A percentile compares a stretch with the other conserved stretches of the same genome.
Conservation (phyloP, 2,329 filamentous ascomycete species). For the Metarhizium anisopliae region DNA sequence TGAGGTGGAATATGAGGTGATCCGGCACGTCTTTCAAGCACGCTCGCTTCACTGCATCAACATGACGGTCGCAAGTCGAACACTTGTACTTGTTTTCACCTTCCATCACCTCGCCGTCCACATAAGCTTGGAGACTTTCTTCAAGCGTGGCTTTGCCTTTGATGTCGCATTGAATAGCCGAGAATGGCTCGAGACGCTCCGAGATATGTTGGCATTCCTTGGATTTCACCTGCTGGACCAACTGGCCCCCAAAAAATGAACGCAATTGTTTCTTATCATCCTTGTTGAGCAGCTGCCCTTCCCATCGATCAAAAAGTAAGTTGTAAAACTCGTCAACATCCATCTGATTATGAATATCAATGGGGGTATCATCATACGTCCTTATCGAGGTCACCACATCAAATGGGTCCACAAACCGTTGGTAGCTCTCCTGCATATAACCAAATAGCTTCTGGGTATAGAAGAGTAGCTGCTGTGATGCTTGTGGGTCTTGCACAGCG, state of each 20-base stretch:
- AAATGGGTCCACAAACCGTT: slow-evolving; percentile 63
- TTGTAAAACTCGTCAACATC: slow-evolving; percentile 98
- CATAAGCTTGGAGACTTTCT: slow-evolving; percentile 89
- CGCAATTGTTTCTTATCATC: slow-evolving; percentile 66
- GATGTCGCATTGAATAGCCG: slow-evolving; percentile 91
- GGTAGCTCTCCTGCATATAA: slow-evolving; percentile 74
- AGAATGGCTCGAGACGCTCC: slow-evolving; percentile 81
- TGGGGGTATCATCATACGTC: slow-evolving; percentile 71
- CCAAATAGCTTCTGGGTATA: slow-evolving; percentile 78
- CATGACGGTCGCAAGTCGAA: slow-evolving; percentile 76
- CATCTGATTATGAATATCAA: slow-evolving; percentile 89
- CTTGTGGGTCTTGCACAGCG: slow-evolving; percentile 43
- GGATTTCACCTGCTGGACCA: slow-evolving; percentile 91
- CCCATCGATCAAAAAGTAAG: slow-evolving; percentile 83
- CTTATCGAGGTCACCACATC: slow-evolving; percentile 67
- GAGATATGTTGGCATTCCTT: slow-evolving; percentile 93
- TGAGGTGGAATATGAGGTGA: slow-evolving; percentile 91
- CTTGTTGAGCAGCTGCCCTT: slow-evolving; percentile 62
- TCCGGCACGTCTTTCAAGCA: slow-evolving; percentile 90
- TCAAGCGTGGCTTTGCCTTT: slow-evolving; percentile 78
- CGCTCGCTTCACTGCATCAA: slow-evolving; percentile 87
- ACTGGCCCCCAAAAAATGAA: slow-evolving; percentile 81
- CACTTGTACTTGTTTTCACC: slow-evolving; percentile 99
- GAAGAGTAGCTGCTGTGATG: slow-evolving; percentile 58
- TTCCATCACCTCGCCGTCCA: slow-evolving; percentile 93